phyloP scores from a whole-genome alignment of 2,329 filamentous ascomycete genomes.

The Elsinoe arachidis region DNA sequence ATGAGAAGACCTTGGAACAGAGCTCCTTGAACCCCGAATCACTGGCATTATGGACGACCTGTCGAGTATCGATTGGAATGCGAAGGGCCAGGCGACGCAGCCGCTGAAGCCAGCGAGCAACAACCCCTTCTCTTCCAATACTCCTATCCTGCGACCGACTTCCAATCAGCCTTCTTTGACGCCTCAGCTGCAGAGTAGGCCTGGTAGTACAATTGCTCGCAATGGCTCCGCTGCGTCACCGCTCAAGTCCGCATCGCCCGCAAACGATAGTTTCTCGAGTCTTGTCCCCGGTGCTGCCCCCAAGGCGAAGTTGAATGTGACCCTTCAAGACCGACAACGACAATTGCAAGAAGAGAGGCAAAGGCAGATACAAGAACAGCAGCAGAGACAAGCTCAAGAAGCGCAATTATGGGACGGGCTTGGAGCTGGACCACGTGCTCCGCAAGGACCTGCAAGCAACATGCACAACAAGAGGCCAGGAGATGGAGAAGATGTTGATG shows the following conservation, averaged over 20 bases:
- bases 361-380: slow-evolving; percentile 65
- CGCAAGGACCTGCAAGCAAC: background rate
- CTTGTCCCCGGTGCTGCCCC: slow-evolving; percentile 56
- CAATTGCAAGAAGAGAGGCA: slow-evolving; percentile 70
- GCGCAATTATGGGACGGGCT: slow-evolving; percentile 15
- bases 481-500: slow-evolving; percentile 41
- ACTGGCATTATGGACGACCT: slow-evolving; percentile 40
- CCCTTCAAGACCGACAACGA: slow-evolving; percentile 55
- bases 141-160: slow-evolving; percentile 28
- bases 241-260: slow-evolving; percentile 44
- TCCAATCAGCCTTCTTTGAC: slow-evolving; percentile 17
- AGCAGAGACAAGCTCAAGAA: slow-evolving; percentile 40
- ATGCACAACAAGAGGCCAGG: slow-evolving; percentile 5
- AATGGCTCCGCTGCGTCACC: slow-evolving; percentile 36
- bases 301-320: slow-evolving; percentile 59
- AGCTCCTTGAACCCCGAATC: background rate
- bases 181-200: slow-evolving; percentile 27
- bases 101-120: slow-evolving; percentile 19
- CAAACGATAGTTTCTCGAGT: slow-evolving; percentile 67
- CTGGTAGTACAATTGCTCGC: slow-evolving; percentile 30
- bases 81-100: slow-evolving; percentile 11
- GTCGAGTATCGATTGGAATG: slow-evolving; percentile 40
- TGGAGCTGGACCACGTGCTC: slow-evolving; percentile 21
- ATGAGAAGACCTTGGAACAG: background rate
- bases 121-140: slow-evolving; percentile 21